Evolutionary conservation across 768 basidiomycete species (phyloP).

Genomic region (Mycena rebaudengoi): DNA sequence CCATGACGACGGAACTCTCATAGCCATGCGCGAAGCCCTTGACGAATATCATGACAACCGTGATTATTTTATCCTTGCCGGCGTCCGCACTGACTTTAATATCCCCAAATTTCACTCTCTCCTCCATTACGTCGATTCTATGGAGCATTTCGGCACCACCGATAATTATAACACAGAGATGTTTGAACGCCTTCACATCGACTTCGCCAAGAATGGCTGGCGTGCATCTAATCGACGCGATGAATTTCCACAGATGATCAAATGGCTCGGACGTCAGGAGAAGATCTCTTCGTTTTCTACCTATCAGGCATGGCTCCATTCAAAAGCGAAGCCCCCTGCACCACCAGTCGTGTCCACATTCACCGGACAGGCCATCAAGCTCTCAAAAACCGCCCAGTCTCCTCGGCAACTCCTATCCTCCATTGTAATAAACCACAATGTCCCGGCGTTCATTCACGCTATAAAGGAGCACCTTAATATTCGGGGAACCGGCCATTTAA

Average conservation of each 20-base stretch:
- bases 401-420: too few species aligned
- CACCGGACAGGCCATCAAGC: too few species aligned
- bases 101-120: constrained; percentile 35
- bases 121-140: constrained; percentile 30
- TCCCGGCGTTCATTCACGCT: too few species aligned
- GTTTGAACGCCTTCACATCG: constrained; percentile 45
- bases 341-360: too few species aligned
- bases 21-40: constrained; percentile 21
- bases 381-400: too few species aligned
- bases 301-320: neutral
- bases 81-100: constrained; percentile 25
- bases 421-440: too few species aligned
- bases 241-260: constrained; percentile 46
- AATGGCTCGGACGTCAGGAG: constrained; percentile 43
- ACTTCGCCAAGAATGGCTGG: constrained; percentile 46
- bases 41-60: constrained; percentile 4
- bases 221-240: constrained; percentile 35
- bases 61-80: constrained; percentile 27
- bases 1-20: constrained; percentile 21
- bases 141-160: constrained; percentile 14
- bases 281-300: constrained; percentile 25
- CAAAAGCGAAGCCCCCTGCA: neutral
- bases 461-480: too few species aligned
- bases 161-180: constrained; percentile 41
- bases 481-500: too few species aligned